These are phyloP conservation scores for Gossypium herbaceum DNA, from an alignment of 345 rosid genomes.

Conservation along the genomic window DNA sequence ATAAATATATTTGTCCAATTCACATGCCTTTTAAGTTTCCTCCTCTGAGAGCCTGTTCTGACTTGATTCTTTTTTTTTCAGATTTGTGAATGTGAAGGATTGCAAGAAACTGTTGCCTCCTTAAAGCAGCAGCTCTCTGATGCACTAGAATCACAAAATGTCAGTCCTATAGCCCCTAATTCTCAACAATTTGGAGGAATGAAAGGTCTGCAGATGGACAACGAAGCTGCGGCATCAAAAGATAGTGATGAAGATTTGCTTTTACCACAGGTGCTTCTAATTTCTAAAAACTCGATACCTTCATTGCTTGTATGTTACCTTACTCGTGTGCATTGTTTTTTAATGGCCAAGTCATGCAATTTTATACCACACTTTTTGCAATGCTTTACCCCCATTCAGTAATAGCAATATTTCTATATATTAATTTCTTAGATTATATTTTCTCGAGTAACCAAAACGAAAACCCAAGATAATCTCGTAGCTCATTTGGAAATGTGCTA, in stretches of 20 bases:
- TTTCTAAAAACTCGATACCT: background rate
- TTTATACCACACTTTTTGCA: background rate
- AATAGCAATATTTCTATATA: background rate
- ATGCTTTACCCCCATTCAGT: background rate
- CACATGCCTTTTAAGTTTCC: background rate
- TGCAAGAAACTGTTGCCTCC: constrained; percentile 59
- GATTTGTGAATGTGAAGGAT: constrained; percentile 68
- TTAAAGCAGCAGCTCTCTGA: constrained; percentile 72
- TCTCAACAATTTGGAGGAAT: constrained; percentile 38
- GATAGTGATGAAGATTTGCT: background rate
- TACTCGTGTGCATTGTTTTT: background rate
- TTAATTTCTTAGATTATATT: background rate
- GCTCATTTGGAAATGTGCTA: background rate
- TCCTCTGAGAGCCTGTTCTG: constrained; percentile 15
- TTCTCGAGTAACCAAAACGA: background rate
- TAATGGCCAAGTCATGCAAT: constrained; percentile 1
- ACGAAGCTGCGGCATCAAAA: constrained; percentile 1
- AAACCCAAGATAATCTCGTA: background rate
- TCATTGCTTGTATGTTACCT: background rate
- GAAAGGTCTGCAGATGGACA: constrained; percentile 22
- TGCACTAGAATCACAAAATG: constrained; percentile 43
- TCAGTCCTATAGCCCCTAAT: constrained; percentile 31
- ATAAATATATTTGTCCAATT: background rate
- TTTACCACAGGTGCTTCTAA: constrained; percentile 10
- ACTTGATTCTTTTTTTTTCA: constrained; percentile 33